phyloP scores from a whole-genome alignment of 1,284 basidiomycete genomes.

The Malassezia psittaci region DNA sequence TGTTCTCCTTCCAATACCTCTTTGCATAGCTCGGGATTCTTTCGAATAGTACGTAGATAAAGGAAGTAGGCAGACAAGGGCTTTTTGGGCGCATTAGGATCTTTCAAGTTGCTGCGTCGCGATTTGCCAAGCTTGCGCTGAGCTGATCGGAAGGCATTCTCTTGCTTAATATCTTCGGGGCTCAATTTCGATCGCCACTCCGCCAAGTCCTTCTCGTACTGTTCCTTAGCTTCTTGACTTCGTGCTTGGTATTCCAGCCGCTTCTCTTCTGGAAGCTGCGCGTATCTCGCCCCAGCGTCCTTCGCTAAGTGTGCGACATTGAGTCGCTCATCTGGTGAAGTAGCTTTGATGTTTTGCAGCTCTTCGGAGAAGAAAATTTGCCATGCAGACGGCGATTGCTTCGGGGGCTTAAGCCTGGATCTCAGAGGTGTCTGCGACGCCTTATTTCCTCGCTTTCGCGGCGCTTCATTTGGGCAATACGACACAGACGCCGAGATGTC shows the following conservation, averaged over 20 bases:
- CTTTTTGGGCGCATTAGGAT: slow-evolving; percentile 92
- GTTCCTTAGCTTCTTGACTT: slow-evolving; percentile 72
- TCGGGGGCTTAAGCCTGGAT: slow-evolving; percentile 67
- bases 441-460: not conserved
- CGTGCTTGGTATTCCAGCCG: slow-evolving; percentile 53
- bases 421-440: slow-evolving; percentile 26
- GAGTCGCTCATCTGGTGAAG: slow-evolving; percentile 55
- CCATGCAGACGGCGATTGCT: slow-evolving; percentile 88
- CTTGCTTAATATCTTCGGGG: slow-evolving; percentile 85
- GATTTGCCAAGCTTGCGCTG: slow-evolving; percentile 88
- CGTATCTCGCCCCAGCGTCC: slow-evolving; percentile 83
- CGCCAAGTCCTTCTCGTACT: slow-evolving; percentile 65
- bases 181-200: slow-evolving; percentile 81
- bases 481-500: not conserved
- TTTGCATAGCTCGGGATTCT: slow-evolving; percentile 43
- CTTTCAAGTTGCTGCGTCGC: slow-evolving; percentile 85
- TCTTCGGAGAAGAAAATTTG: slow-evolving; percentile 94
- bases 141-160: slow-evolving; percentile 79
- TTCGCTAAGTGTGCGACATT: slow-evolving; percentile 93
- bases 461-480: not conserved
- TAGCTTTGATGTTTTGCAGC: slow-evolving; percentile 69
- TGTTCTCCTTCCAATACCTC: slow-evolving; percentile 83
- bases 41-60: slow-evolving; percentile 61
- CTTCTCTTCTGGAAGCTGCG: slow-evolving; percentile 63
- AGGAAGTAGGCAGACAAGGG: slow-evolving; percentile 88